A percentile compares a stretch with the other conserved stretches of the same genome.
Conservation (phyloP, 2,329 filamentous ascomycete genomes). For the Magnaporthiopsis incrustans region DNA sequence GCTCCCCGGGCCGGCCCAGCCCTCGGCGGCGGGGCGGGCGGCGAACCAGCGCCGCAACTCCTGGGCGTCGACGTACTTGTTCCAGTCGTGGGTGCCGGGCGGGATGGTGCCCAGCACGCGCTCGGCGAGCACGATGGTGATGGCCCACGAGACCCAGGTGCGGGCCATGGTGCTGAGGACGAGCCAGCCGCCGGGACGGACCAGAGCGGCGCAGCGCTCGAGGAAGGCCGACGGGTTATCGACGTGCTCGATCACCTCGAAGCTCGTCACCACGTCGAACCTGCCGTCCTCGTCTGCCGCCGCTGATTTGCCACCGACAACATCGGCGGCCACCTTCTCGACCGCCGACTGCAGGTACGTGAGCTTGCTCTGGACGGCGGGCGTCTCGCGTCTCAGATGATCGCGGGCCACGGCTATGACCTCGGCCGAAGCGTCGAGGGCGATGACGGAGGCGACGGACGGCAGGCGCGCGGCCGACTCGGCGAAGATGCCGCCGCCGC, state of each 20-base stretch:
- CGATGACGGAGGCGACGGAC: slow-evolving; percentile 56
- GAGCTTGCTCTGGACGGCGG: slow-evolving; percentile 54
- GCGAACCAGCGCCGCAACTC: slow-evolving; percentile 57
- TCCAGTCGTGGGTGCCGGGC: slow-evolving; percentile 90
- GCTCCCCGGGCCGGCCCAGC: slow-evolving; percentile 37
- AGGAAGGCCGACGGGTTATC: slow-evolving; percentile 68
- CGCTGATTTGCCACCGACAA: slow-evolving; percentile 22
- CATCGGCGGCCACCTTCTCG: slow-evolving; percentile 51
- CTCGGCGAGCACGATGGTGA: slow-evolving; percentile 88
- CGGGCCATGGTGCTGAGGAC: slow-evolving; percentile 87
- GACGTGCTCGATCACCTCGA: slow-evolving; percentile 95
- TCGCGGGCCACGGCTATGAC: slow-evolving; percentile 67
- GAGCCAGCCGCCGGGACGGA: slow-evolving; percentile 88
- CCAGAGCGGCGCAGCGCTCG: slow-evolving; percentile 60
- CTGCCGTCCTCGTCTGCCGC: background rate
- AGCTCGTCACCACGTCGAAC: slow-evolving; percentile 78
- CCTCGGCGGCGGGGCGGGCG: slow-evolving; percentile 15
- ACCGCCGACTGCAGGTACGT: slow-evolving; percentile 69
- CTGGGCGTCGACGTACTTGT: slow-evolving; percentile 83
- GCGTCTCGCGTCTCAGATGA: slow-evolving; percentile 65
- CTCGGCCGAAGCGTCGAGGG: slow-evolving; percentile 68
- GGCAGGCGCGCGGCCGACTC: slow-evolving; percentile 70
- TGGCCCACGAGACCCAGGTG: slow-evolving; percentile 81
- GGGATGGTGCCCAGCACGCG: slow-evolving; percentile 83
- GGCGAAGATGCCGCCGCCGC: slow-evolving; percentile 93